Evolutionary conservation across 768 basidiomycete species (phyloP), one percentile per base, ranked within the genome.

Genomic region (Strobilomyces confusus): DNA sequence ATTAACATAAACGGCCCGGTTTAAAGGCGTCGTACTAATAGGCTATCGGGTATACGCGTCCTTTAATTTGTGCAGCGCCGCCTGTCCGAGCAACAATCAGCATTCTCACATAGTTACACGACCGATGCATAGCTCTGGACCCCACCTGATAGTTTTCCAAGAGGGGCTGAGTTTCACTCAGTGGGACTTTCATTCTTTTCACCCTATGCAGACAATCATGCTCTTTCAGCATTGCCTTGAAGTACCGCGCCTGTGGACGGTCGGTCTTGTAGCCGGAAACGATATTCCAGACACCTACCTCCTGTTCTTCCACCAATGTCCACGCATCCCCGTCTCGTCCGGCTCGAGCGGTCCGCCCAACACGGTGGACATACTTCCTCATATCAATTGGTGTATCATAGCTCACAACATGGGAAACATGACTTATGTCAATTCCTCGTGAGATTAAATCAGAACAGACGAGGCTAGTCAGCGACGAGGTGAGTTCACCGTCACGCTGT

Each of bases 381-480:
- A 98, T 94, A 68, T 98, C 97, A n/a, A 97, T 80, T 9, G 97
- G 95, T 2, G 83, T 86, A 66, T 99, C 97, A 68, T 99, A 98
- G 63, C 87, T 94, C 44, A 99, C 82, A 29, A 99, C 95, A 69
- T 97, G 90, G 3, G 86, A 82, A 32, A 98, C 92, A 58, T 92
- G 84, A 53, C 85, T 89, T 52, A 99, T 89, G 64, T 98, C 95
- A 55, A 98, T 93, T 12, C 97, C 97, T 52, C 97, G 85, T 3
- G 95, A 91, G 54, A 98, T 89, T 11, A 99, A 76, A 72, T 98
- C 97, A 3, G 95, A 98, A 67, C 93, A 97, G n/a, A 99, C 80
- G 19, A 99, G 76, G 53, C 95, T 98, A 22, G 29, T 41, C 41
- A n/a, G 50, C 41, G 49, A 32, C 26, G 52, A 30, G 41, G 22